Conservation (phyloP, 345 rosid species). For the Cardiospermum halicacabum region DNA sequence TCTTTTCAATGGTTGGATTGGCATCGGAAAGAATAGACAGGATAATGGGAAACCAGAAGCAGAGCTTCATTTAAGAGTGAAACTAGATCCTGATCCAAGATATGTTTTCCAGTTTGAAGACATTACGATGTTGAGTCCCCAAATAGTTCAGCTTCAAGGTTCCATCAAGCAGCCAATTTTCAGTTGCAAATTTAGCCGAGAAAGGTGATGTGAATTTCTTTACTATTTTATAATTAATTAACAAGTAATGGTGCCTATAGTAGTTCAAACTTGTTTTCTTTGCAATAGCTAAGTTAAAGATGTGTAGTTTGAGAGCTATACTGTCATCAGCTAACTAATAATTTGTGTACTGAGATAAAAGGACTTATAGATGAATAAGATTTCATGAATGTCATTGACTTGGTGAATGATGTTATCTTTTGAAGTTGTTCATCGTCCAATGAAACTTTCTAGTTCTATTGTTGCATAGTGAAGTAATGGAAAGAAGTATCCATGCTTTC, state of each 20-base stretch:
- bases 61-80: conserved; percentile 85
- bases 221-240: not conserved
- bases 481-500: not conserved
- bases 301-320: not conserved
- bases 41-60: conserved; percentile 56
- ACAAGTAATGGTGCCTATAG: not conserved
- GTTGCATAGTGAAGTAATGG: not conserved
- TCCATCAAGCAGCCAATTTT: conserved; percentile 90
- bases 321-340: too few species aligned
- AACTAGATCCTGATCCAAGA: conserved; percentile 92
- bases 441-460: not conserved
- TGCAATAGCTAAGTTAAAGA: not conserved
- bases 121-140: conserved; percentile 75
- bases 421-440: not conserved
- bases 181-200: conserved; percentile 88
- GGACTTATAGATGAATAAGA: not conserved
- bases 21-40: conserved; percentile 76
- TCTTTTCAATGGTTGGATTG: conserved; percentile 87
- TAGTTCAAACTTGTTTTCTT: conserved; percentile 3
- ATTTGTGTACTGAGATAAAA: too few species aligned
- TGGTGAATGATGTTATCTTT: not conserved
- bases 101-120: conserved; percentile 95
- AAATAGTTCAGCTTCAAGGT: conserved; percentile 91
- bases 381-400: not conserved
- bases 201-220: conserved; percentile 53